These are phyloP conservation scores for Filobasidium wieringae DNA, from an alignment of 768 basidiomycete genomes.

Conservation along the genomic window DNA sequence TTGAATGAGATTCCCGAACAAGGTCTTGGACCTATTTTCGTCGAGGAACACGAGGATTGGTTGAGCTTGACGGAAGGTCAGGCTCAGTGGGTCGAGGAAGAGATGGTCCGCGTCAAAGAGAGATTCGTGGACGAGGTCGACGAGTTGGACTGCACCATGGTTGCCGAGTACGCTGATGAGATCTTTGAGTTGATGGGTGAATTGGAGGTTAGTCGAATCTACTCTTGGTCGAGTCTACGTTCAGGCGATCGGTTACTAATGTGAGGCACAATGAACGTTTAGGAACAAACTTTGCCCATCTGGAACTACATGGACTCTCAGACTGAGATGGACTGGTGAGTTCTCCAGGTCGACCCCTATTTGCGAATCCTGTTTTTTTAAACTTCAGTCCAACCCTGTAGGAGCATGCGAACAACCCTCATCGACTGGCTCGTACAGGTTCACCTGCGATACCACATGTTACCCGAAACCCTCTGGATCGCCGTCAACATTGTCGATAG, in stretches of 20 bases:
- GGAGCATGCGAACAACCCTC: slow-evolving; percentile 89
- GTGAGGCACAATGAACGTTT: slow-evolving; percentile 7
- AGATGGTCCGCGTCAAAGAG: slow-evolving; percentile 55
- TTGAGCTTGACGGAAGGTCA: slow-evolving; percentile 37
- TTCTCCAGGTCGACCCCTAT: not conserved
- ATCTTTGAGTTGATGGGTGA: slow-evolving; percentile 94
- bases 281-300: slow-evolving; percentile 82
- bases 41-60: slow-evolving; percentile 37
- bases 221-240: not conserved
- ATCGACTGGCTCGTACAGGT: slow-evolving; percentile 98
- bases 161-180: slow-evolving; percentile 95
- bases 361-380: not conserved
- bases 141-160: slow-evolving; percentile 82
- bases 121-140: slow-evolving; percentile 62
- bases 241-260: slow-evolving; percentile 18
- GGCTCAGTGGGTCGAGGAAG: slow-evolving; percentile 31
- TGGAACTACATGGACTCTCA: slow-evolving; percentile 89
- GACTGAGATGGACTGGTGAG: slow-evolving; percentile 58
- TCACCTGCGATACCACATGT: slow-evolving; percentile 95
- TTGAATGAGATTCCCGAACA: not conserved
- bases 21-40: not conserved
- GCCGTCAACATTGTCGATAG: slow-evolving; percentile 93
- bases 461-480: slow-evolving; percentile 98
- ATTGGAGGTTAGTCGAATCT: slow-evolving; percentile 61
- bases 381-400: slow-evolving; percentile 42